phyloP scores from a whole-genome alignment of 1,139 yeast genomes.

The Candida sp. region DNA sequence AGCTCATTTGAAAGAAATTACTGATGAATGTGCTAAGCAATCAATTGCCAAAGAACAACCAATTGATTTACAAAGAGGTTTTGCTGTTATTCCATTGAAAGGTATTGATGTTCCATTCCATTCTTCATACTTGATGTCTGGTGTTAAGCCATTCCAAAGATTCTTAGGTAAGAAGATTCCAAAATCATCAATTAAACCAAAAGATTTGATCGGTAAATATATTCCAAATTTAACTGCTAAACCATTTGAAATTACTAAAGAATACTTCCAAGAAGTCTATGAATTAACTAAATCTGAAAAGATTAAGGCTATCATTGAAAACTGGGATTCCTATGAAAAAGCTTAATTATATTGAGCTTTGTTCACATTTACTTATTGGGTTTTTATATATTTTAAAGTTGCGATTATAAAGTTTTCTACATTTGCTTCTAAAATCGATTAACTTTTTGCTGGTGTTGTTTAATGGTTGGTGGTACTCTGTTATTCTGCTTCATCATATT shows the following conservation, averaged over 20 bases:
- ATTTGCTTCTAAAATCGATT: neutral
- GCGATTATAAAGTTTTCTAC: constrained; percentile 2
- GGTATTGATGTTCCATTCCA: constrained; percentile 99
- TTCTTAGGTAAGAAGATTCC: constrained; percentile 96
- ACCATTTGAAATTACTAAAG: constrained; percentile 94
- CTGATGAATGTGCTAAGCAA: constrained; percentile 77
- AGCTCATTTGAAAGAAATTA: constrained; percentile 83
- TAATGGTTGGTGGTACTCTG: constrained; percentile 3
- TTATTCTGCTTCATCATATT: neutral
- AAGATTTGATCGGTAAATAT: constrained; percentile 89
- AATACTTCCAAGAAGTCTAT: constrained; percentile 95
- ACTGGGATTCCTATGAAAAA: constrained; percentile 85
- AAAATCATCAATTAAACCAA: constrained; percentile 92
- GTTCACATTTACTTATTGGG: neutral
- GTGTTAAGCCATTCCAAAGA: constrained; percentile 98
- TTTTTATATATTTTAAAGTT: constrained; percentile 1
- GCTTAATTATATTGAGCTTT: constrained; percentile 22
- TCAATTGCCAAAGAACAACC: constrained; percentile 91
- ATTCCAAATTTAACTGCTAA: constrained; percentile 98
- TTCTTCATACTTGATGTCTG: constrained; percentile 93
- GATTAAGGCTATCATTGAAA: constrained; percentile 84
- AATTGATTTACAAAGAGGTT: constrained; percentile 95
- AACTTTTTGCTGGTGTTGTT: neutral
- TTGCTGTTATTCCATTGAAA: constrained; percentile 96
- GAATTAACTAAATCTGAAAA: constrained; percentile 87